Evolutionary conservation across 2,329 filamentous ascomycete species (phyloP), one percentile per base, ranked within the genome.

Genomic region (Didymella lethalis): DNA sequence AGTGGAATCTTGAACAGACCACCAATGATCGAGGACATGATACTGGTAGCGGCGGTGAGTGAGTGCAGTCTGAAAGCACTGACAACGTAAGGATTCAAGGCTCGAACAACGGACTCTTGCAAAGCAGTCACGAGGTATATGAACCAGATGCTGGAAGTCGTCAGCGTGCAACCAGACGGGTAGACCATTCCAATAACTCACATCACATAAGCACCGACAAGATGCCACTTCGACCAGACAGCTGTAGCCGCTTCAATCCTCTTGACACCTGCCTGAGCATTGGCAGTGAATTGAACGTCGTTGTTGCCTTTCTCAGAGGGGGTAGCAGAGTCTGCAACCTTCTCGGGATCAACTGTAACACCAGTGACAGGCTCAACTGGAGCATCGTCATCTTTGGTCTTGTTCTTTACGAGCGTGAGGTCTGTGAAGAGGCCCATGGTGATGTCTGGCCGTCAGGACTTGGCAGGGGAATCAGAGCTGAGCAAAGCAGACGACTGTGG

Each of bases 51-150:
- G 0, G 75, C 73, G 16, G 71, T 73, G 10, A 76, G 67, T 10
- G 68, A 73, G 55, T 75, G 75, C 10, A 64, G 47, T 11, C 60
- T 59, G 45, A 54, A 78, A 1, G 67, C 66, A 32, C 69, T 74
- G 10, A 73, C 72, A 41, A 82, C 79, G 54, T 72, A 78, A 10
- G 74, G 69, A 6, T 68, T 68, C 36, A 78, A 48, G 7, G 77
- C 79, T 50, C 75, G 75, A 20, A 78, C 75, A 43, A 78, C 75
- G 41, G 74, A 72, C 55, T 79, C 69, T 60, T 82, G 75, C 46
- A 82, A 66, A 14, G 78, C 81, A 51, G 83, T 83, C 59, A 80
- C 77, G 57, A 83, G 79, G 51, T 80, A 80, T 55, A 81, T 77
- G 16, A 80, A 61, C 66, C 78, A 82, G 52, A 83, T 79, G 25